phyloP scores from a whole-genome alignment of 78 protist genomes.

The Ministeria vibrans region DNA sequence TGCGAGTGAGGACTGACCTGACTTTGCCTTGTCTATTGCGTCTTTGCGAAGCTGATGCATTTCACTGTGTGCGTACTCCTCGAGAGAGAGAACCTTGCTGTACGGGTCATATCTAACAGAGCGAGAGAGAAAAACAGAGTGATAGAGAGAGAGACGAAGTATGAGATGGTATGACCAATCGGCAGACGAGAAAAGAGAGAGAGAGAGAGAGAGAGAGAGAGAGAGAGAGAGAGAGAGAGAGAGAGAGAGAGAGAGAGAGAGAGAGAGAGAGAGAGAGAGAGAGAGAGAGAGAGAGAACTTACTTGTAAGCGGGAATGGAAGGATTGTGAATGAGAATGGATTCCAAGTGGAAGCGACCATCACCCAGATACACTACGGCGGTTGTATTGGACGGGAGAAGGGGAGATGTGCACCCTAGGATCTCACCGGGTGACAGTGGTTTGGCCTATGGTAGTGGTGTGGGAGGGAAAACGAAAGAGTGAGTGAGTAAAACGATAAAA shows the following conservation, averaged over 20 bases:
- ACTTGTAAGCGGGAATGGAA: slow-evolving; percentile 70
- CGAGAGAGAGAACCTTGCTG: slow-evolving; percentile 56
- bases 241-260: neutral
- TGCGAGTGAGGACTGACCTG: neutral
- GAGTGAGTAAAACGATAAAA: too few relatives aligned
- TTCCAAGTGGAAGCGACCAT: slow-evolving; percentile 97
- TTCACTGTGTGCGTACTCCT: slow-evolving; percentile 65
- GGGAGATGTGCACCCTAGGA: slow-evolving; percentile 52
- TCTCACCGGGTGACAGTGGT: slow-evolving; percentile 93
- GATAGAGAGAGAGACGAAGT: neutral
- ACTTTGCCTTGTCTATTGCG: slow-evolving; percentile 55
- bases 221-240: neutral
- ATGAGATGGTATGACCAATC: neutral
- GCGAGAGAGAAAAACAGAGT: neutral
- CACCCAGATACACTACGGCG: slow-evolving; percentile 73
- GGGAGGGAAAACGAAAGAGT: too few relatives aligned
- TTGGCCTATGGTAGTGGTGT: too few relatives aligned
- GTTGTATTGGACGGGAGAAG: neutral
- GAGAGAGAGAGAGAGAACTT: slow-evolving; percentile 34
- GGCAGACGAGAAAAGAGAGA: neutral
- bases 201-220: neutral
- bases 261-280: neutral
- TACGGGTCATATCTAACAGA: slow-evolving; percentile 62
- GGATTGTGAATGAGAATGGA: slow-evolving; percentile 92
- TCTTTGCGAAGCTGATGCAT: slow-evolving; percentile 46